Conservation (phyloP, 805 yeast genomes). For the Kuraishia piskuri region DNA sequence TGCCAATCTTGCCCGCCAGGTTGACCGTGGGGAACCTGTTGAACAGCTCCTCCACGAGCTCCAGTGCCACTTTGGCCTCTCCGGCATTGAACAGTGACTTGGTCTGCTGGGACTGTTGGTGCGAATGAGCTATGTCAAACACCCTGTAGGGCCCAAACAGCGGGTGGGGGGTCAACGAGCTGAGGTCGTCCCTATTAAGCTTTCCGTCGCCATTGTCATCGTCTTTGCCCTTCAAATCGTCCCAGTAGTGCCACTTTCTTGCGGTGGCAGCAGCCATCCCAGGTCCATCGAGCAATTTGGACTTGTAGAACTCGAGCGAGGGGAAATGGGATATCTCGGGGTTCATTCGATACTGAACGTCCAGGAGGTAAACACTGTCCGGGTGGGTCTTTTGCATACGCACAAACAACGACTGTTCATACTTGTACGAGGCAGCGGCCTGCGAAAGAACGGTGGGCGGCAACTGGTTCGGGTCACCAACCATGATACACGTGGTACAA, state of each 20-base stretch:
- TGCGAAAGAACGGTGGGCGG: slow-evolving; percentile 95
- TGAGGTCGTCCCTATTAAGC: slow-evolving; percentile 26
- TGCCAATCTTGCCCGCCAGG: slow-evolving; percentile 72
- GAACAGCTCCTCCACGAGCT: slow-evolving; percentile 50
- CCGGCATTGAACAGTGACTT: slow-evolving; percentile 61
- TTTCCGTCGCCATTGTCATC: slow-evolving; percentile 5
- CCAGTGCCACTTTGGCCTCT: slow-evolving; percentile 71
- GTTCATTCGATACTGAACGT: slow-evolving; percentile 97
- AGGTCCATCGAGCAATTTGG: slow-evolving; percentile 69
- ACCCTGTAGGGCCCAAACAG: slow-evolving; percentile 71
- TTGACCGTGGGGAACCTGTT: slow-evolving; percentile 35
- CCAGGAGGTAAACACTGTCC: slow-evolving; percentile 58
- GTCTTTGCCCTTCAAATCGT: background rate
- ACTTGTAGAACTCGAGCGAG: slow-evolving; percentile 69
- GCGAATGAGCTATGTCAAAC: slow-evolving; percentile 63
- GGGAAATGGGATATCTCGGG: slow-evolving; percentile 88
- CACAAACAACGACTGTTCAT: slow-evolving; percentile 90
- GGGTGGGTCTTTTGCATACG: slow-evolving; percentile 72
- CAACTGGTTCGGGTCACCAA: slow-evolving; percentile 96
- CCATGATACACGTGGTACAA: slow-evolving; percentile 85
- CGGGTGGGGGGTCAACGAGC: slow-evolving; percentile 59
- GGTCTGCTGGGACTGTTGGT: slow-evolving; percentile 53
- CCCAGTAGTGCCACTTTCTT: slow-evolving; percentile 64
- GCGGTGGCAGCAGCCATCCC: slow-evolving; percentile 51
- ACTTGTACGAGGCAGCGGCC: slow-evolving; percentile 68